phyloP scores from a whole-genome alignment of 1,284 basidiomycete genomes.

The Trichosporon coremiiforme region DNA sequence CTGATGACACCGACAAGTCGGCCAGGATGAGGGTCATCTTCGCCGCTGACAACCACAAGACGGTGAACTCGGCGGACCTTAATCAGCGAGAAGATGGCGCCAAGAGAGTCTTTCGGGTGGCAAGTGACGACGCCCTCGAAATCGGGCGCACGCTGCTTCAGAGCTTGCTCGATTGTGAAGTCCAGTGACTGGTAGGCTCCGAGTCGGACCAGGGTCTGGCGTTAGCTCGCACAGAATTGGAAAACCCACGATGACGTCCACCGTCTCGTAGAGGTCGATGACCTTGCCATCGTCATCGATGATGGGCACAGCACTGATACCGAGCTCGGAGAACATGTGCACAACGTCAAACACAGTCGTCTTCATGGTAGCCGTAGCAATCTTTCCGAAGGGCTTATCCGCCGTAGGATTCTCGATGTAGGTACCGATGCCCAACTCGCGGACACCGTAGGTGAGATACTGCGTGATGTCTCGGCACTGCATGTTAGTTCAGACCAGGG shows the following conservation, averaged over 20 bases:
- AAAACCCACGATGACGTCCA: constrained; percentile 89
- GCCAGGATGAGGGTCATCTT: constrained; percentile 59
- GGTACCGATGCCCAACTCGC: constrained; percentile 88
- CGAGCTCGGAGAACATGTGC: constrained; percentile 95
- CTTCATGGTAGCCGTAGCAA: constrained; percentile 86
- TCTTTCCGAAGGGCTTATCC: constrained; percentile 75
- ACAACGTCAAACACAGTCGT: constrained; percentile 98
- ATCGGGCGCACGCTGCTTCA: constrained; percentile 86
- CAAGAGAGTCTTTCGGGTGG: constrained; percentile 89
- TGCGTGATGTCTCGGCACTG: constrained; percentile 56
- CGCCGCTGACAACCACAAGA: constrained; percentile 77
- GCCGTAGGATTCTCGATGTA: constrained; percentile 63
- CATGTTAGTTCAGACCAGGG: not conserved
- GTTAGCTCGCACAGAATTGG: not conserved
- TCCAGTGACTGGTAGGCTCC: constrained; percentile 94
- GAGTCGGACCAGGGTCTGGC: constrained; percentile 85
- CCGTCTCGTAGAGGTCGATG: constrained; percentile 96
- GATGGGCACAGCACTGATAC: constrained; percentile 96
- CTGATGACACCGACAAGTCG: constrained; percentile 85
- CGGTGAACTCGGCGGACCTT: constrained; percentile 92
- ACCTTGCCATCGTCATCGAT: constrained; percentile 91
- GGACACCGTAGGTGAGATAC: constrained; percentile 62
- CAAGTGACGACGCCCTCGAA: constrained; percentile 97
- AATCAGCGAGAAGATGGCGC: constrained; percentile 86
- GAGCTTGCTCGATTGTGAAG: constrained; percentile 89